phyloP scores from a whole-genome alignment of 495 filamentous ascomycete genomes.

The Penicillium parvum region DNA sequence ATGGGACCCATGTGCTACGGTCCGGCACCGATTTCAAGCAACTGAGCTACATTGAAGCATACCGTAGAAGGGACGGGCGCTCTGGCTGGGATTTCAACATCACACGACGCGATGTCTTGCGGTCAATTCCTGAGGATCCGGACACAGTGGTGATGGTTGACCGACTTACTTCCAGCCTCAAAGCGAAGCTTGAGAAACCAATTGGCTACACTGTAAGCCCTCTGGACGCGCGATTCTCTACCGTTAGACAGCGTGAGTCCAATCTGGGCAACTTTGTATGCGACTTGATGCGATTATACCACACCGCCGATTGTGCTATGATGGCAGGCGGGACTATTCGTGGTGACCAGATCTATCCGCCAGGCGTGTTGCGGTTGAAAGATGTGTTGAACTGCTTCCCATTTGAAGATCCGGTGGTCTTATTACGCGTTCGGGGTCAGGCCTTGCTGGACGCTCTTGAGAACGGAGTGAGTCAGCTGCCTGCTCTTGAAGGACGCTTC shows the following conservation, averaged over 20 bases:
- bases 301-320: constrained; percentile 71
- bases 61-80: constrained; percentile 40
- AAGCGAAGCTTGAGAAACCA: constrained; percentile 72
- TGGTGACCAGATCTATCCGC: constrained; percentile 83
- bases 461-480: constrained; percentile 73
- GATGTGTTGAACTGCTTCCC: constrained; percentile 82
- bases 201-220: constrained; percentile 76
- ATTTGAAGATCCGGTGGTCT: constrained; percentile 85
- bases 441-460: constrained; percentile 73
- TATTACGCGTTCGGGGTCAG: constrained; percentile 62
- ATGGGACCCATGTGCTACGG: constrained; percentile 73
- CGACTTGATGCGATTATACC: constrained; percentile 83
- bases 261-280: constrained; percentile 88
- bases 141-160: constrained; percentile 55
- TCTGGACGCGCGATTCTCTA: constrained; percentile 80
- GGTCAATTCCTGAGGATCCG: constrained; percentile 58
- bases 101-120: constrained; percentile 64
- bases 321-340: constrained; percentile 89
- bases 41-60: constrained; percentile 77
- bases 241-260: constrained; percentile 68
- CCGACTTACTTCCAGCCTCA: constrained; percentile 64
- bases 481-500: constrained; percentile 70
- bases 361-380: constrained; percentile 67
- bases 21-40: constrained; percentile 90
- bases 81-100: constrained; percentile 74